Evolutionary conservation across 805 yeast species (phyloP), one percentile per base, ranked within the genome.

Genomic region (Hanseniaspora nectarophila): DNA sequence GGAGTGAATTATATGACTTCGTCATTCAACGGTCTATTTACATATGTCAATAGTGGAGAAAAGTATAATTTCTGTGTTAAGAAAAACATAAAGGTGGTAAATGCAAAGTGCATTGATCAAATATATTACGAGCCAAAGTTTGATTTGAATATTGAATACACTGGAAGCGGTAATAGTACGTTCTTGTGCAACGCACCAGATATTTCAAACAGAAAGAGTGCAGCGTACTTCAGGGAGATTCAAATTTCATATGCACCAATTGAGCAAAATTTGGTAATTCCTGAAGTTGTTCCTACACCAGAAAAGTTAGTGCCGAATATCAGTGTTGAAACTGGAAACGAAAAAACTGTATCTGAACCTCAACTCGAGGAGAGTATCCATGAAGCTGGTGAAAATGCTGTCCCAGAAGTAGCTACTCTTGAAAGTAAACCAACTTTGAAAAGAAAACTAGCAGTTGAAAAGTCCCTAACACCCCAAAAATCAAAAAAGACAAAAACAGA

Each of bases 1-100:
- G 40, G 35, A 6, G 35, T 32, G 5, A 32, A 24, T 5, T 48
- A 28, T 20, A 31, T 48, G 33, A 39, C 52, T n/a, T 15, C 35
- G 10, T 39, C 35, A 3, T 48, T 31, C 9, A 23, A 18, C 16
- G 45, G 32, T 8, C 12, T 48, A 12, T 29, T 40, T 15, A 18
- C 39, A 16, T 48, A 48, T 48, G 34, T 20, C 3, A 24, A 48
- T 24, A 13, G 23, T 16, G 52, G 45, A 12, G 37, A 21, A 5
- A 48, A 48, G 16, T 40, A 40, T 26, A 21, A 39, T 18, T 48
- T 48, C 23, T 34, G 45, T 20, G 20, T n/a, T n/a, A 33, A 16
- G 28, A 39, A 48, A 21, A 18, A 18, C 5, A 40, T 48, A 23
- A 6, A 16, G 16, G 16, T 48, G 12, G 8, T 33, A 6, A 18